A percentile compares a stretch with the other conserved stretches of the same genome.
phyloP scores from a whole-genome alignment of 257 asterid species.

The Perilla frutescens region DNA sequence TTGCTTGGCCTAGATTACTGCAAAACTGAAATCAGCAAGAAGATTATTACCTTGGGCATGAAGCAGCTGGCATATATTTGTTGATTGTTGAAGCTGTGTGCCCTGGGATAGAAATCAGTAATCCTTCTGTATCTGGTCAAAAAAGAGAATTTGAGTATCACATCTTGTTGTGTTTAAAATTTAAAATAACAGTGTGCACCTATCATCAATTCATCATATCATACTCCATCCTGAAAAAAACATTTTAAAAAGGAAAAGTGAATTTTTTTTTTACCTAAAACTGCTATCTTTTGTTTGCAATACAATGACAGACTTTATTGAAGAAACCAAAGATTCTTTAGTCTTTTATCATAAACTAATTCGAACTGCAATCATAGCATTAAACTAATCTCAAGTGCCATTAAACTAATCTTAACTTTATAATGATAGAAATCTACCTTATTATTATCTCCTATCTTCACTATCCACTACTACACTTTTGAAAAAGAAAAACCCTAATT shows the following conservation, averaged over 20 bases:
- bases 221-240: constrained; percentile 12
- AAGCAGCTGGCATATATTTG: neutral
- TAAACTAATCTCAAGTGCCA: constrained; percentile 24
- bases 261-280: neutral
- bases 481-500: constrained; percentile 33
- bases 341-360: constrained; percentile 19
- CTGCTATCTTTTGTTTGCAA: constrained; percentile 8
- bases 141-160: neutral
- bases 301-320: constrained; percentile 4
- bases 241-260: neutral
- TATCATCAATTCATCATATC: neutral
- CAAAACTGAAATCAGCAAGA: neutral
- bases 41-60: constrained; percentile 18
- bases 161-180: neutral
- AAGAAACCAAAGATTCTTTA: constrained; percentile 41
- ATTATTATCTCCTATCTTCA: constrained; percentile 9
- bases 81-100: neutral
- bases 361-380: neutral
- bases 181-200: neutral
- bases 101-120: constrained; percentile 10
- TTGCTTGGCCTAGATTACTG: neutral
- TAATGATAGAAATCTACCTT: constrained; percentile 16
- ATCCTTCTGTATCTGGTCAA: neutral
- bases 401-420: constrained; percentile 30
- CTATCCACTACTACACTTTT: constrained; percentile 21